Base-by-base conservation (phyloP, 2,329 filamentous ascomycete species). In the Sarocladium strictum region DNA sequence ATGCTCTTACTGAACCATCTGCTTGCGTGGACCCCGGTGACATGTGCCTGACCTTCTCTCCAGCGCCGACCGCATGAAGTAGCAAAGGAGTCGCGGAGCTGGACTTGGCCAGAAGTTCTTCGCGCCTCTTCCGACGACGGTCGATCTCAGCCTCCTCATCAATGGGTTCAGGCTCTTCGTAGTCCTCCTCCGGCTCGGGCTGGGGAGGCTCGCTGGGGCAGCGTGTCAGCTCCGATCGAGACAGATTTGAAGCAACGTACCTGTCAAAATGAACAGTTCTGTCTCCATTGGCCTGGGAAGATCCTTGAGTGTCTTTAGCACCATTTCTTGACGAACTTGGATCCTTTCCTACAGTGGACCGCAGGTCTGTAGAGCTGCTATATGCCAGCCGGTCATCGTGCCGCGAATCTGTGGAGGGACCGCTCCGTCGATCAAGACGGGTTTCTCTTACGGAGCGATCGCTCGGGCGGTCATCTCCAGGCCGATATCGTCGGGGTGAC, bases 141-240 rank as follows among this genome's bases (percentile, higher is more conserved):
- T 95, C 89, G 63, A 96, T 88, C 64, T 93, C 79, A 61, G 88
- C 85, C 58, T 87, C 88, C 73, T 95, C 89, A 67, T 95, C 87
- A 61, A 90, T 67, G n/a, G 80, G 77, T 61, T 84, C 76, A 55
- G 79, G 73, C 59, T 81, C 78, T 58, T 79, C 74, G 60, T 71
- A 75, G 58, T 80, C 75, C 56, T 72, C 68, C 59, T 71, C 68
- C 10, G 64, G 66, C 59, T 65, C 72, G 59, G 57, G 61, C 60
- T 58, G 67, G 65, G 60, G 17, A 40, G 33, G 32, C 10, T 14
- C n/a, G n/a, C 47, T 51, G 17, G n/a, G 23, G n/a, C 6, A 43
- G n/a, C 14, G n/a, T 6, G 41, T 27, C 17, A 24, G 24, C 27
- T 53, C 14, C n/a, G 32, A n/a, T n/a, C 12, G 15, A 24, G 14